phyloP scores from a whole-genome alignment of 2,329 filamentous ascomycete species.

The Plenodomus tracheiphilus region DNA sequence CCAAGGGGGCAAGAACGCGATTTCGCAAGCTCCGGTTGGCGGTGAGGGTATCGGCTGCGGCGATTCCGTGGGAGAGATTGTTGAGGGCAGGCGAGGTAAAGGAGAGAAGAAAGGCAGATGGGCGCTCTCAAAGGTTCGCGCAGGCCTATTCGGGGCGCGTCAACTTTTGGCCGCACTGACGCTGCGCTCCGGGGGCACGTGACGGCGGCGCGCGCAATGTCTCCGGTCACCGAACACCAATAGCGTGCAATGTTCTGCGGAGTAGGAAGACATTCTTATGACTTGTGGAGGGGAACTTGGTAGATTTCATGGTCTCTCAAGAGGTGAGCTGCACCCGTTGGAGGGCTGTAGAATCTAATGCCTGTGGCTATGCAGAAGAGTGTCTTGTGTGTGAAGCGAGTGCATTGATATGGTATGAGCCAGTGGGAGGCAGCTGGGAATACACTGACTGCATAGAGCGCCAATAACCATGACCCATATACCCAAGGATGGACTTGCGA shows the following conservation, averaged over 20 bases:
- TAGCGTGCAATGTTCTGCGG: neutral
- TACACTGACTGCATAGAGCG: too few species aligned
- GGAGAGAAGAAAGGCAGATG: slow-evolving; percentile 19
- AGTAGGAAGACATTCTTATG: too few species aligned
- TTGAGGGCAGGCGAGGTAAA: slow-evolving; percentile 18
- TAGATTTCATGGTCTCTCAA: too few species aligned
- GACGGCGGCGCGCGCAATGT: neutral
- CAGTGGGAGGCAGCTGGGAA: too few species aligned
- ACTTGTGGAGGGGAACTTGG: too few species aligned
- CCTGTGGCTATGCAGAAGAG: too few species aligned
- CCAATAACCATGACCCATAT: too few species aligned
- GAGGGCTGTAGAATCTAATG: too few species aligned
- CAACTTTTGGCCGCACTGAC: slow-evolving; percentile 22
- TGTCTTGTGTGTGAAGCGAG: too few species aligned
- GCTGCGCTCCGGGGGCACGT: slow-evolving; percentile 17
- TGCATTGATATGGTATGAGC: too few species aligned
- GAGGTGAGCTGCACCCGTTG: too few species aligned
- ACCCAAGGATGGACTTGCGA: too few species aligned
- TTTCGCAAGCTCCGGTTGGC: slow-evolving; percentile 12
- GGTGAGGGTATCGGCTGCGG: slow-evolving; percentile 12
- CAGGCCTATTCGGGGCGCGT: slow-evolving; percentile 18
- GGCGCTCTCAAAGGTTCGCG: slow-evolving; percentile 19
- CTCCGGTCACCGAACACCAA: neutral
- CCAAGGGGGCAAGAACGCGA: slow-evolving; percentile 8
- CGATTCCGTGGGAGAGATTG: slow-evolving; percentile 18